Percentiles rank a stretch among this genome's conserved stretches.
Conservation (phyloP, 164 flowering plant species). For the Taxillus chinensis region DNA sequence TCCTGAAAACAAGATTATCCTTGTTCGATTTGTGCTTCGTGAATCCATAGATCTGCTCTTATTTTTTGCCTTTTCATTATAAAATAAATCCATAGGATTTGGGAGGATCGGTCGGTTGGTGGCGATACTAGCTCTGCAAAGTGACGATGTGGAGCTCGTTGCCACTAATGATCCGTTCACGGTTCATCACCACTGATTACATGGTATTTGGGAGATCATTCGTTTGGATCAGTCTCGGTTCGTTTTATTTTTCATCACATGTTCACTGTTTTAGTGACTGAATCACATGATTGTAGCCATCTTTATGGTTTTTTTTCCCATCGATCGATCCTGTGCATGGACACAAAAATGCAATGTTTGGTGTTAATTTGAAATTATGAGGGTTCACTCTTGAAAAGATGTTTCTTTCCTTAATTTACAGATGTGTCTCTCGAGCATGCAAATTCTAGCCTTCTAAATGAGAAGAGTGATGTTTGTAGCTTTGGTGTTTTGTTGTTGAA, state of each 20-base stretch:
- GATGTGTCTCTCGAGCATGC: conserved; percentile 94
- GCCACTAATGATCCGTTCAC: conserved; percentile 3
- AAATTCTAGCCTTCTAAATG: conserved; percentile 70
- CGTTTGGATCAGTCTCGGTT: too few species aligned
- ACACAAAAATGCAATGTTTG: too few species aligned
- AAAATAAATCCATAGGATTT: background rate
- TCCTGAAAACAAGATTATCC: too few species aligned
- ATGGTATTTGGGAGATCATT: background rate
- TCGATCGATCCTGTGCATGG: too few species aligned
- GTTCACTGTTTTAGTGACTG: too few species aligned
- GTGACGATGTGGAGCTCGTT: conserved; percentile 6
- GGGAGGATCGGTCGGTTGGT: conserved; percentile 4
- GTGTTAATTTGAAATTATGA: background rate
- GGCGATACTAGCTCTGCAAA: conserved; percentile 2
- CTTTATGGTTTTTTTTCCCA: too few species aligned
- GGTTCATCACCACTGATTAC: background rate
- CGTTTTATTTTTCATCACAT: too few species aligned
- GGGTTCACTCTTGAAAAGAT: background rate
- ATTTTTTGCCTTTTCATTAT: background rate
- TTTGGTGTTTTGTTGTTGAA: too few species aligned
- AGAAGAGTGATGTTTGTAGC: too few species aligned
- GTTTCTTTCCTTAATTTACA: conserved; percentile 14
- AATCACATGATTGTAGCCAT: too few species aligned
- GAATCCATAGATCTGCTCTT: background rate
- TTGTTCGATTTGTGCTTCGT: too few species aligned